A percentile compares a stretch with the other conserved stretches of the same genome.
These are phyloP conservation scores for Dictyostelium intermedium DNA, from an alignment of 78 protist genomes.

Conservation along the genomic window DNA sequence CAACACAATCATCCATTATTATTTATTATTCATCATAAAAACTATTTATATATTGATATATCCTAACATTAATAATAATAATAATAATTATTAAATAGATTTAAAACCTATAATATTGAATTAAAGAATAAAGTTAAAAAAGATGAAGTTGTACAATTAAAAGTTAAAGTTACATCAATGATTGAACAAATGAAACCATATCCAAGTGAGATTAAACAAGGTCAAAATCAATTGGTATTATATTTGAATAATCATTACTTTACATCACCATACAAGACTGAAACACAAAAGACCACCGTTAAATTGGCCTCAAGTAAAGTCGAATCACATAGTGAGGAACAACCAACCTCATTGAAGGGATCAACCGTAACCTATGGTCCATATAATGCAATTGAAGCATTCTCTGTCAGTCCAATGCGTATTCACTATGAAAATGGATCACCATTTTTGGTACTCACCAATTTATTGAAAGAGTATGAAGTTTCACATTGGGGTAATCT, in stretches of 20 bases:
- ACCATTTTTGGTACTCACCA: conserved; percentile 67
- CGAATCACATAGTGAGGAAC: conserved; percentile 25
- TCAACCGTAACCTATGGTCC: conserved; percentile 84
- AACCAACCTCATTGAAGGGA: conserved; percentile 38
- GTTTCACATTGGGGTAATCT: conserved; percentile 88
- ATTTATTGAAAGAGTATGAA: conserved; percentile 69
- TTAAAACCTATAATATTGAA: conserved; percentile 35
- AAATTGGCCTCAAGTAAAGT: conserved; percentile 66
- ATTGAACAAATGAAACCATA: conserved; percentile 51
- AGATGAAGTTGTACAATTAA: not conserved
- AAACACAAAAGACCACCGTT: conserved; percentile 74
- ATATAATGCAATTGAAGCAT: conserved; percentile 84
- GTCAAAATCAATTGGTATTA: conserved; percentile 57
- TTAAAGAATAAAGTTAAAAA: not conserved
- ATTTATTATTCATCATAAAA: no score
- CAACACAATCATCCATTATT: no score
- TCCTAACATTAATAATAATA: no score
- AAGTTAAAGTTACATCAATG: conserved; percentile 29
- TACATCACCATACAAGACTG: conserved; percentile 64
- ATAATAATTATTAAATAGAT: conserved; percentile 23
- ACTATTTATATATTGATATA: no score
- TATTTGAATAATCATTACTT: conserved; percentile 55
- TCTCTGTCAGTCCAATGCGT: not conserved
- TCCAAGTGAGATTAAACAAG: conserved; percentile 74
- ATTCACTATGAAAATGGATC: conserved; percentile 89